Conservation (phyloP, 106 monocot genomes). For the Dioscorea zingiberensis region DNA sequence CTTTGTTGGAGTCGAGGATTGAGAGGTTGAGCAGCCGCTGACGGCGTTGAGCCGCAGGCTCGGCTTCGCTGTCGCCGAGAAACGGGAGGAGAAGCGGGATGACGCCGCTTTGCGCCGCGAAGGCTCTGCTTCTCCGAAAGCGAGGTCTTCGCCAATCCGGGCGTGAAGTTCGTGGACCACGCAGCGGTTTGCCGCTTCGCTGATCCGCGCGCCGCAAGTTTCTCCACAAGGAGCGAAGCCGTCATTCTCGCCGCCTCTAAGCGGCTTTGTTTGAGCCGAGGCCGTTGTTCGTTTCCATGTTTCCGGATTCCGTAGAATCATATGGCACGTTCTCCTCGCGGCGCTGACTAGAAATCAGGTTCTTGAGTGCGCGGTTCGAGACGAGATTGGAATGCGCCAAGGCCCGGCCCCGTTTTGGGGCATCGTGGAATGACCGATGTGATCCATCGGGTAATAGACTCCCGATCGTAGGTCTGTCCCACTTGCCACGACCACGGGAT, state of each 20-base stretch:
- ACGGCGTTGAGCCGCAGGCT: slow-evolving; percentile 66
- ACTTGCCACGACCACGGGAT: slow-evolving; percentile 77
- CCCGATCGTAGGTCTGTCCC: slow-evolving; percentile 91
- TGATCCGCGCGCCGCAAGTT: slow-evolving; percentile 24
- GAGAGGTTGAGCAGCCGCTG: slow-evolving; percentile 80
- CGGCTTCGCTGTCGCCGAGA: slow-evolving; percentile 33
- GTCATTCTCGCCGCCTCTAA: slow-evolving; percentile 78
- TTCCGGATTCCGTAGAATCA: slow-evolving; percentile 2
- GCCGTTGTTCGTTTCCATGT: neutral
- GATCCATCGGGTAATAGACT: slow-evolving; percentile 71
- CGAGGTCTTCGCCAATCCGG: slow-evolving; percentile 37
- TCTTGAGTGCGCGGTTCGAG: slow-evolving; percentile 64
- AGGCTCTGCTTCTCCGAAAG: slow-evolving; percentile 61
- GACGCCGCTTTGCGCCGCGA: slow-evolving; percentile 71
- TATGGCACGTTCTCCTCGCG: slow-evolving; percentile 53
- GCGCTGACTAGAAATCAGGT: slow-evolving; percentile 61
- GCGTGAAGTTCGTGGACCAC: slow-evolving; percentile 80
- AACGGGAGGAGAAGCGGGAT: slow-evolving; percentile 64
- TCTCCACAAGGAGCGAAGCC: slow-evolving; percentile 55
- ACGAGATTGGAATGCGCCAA: slow-evolving; percentile 37
- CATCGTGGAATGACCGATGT: slow-evolving; percentile 73
- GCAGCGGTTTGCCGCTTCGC: slow-evolving; percentile 35
- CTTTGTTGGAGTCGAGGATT: slow-evolving; percentile 75
- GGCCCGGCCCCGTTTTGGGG: slow-evolving; percentile 69
- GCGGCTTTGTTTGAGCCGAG: slow-evolving; percentile 59